Percentiles rank a stretch among this genome's conserved stretches.
These are phyloP conservation scores for Xylaria arbuscula DNA, from an alignment of 2,329 filamentous ascomycete genomes.

Conservation along the genomic window DNA sequence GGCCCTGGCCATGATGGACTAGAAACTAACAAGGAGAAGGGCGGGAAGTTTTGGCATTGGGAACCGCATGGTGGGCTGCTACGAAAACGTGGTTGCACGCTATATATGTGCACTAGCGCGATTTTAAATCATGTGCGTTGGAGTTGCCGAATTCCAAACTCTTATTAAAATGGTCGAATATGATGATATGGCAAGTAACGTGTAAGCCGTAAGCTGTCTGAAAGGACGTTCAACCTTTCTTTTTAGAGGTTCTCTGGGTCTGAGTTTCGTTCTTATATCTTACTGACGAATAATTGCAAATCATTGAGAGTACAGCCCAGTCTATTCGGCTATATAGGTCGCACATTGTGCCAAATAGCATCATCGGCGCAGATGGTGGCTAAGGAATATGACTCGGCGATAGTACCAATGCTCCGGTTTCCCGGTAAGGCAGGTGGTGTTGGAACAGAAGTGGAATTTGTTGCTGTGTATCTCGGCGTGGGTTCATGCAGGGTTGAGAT, in stretches of 20 bases:
- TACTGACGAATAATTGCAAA: slow-evolving; percentile 28
- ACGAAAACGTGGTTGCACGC: neutral
- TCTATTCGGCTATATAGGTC: neutral
- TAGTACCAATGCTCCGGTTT: slow-evolving; percentile 22
- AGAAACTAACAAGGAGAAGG: slow-evolving; percentile 31
- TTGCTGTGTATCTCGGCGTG: slow-evolving; percentile 24
- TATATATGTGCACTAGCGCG: slow-evolving; percentile 15
- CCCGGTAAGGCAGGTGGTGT: slow-evolving; percentile 38
- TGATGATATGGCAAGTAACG: neutral
- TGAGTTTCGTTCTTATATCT: slow-evolving; percentile 10
- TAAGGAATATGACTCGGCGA: slow-evolving; percentile 30
- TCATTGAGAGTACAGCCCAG: slow-evolving; percentile 10
- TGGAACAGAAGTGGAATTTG: slow-evolving; percentile 11
- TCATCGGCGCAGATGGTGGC: slow-evolving; percentile 23
- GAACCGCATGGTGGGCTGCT: slow-evolving; percentile 69
- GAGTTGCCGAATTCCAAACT: neutral
- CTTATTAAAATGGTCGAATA: neutral
- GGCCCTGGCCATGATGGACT: slow-evolving; percentile 31
- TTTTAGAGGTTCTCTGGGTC: neutral
- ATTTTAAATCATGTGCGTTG: slow-evolving; percentile 16
- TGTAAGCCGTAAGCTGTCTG: neutral
- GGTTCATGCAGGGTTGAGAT: slow-evolving; percentile 26
- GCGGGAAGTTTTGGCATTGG: slow-evolving; percentile 51
- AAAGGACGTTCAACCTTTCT: neutral
- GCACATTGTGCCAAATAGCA: slow-evolving; percentile 37